Conservation (phyloP, 2,329 filamentous ascomycete species). For the Aureobasidium pullulans region DNA sequence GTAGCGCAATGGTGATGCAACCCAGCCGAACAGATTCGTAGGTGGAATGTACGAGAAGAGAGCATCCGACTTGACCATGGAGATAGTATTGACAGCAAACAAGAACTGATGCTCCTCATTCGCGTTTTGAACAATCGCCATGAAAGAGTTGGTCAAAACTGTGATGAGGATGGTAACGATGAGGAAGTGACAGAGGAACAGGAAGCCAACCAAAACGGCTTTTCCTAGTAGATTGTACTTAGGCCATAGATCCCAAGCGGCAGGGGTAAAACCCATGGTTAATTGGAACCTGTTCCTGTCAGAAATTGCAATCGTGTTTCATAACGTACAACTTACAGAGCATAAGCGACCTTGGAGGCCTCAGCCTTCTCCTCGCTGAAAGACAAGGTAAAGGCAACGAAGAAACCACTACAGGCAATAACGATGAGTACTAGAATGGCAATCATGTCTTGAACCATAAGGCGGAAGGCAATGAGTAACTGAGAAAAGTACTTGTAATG, state of each 20-base stretch:
- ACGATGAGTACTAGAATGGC: conserved; percentile 78
- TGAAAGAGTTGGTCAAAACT: conserved; percentile 93
- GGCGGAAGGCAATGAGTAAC: conserved; percentile 82
- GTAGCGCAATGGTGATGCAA: conserved; percentile 75
- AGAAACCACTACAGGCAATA: conserved; percentile 88
- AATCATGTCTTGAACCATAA: conserved; percentile 86
- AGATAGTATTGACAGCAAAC: conserved; percentile 94
- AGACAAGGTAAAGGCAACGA: conserved; percentile 85
- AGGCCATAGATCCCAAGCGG: conserved; percentile 86
- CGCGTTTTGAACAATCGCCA: conserved; percentile 87
- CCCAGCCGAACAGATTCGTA: conserved; percentile 84
- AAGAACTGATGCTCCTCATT: conserved; percentile 88
- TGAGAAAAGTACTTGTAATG: conserved; percentile 96
- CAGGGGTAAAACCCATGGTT: conserved; percentile 90
- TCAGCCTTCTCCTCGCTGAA: conserved; percentile 62
- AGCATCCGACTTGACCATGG: conserved; percentile 97
- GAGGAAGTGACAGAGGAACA: conserved; percentile 92
- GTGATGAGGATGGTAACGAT: conserved; percentile 92
- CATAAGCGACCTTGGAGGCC: conserved; percentile 71
- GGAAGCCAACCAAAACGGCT: conserved; percentile 67
- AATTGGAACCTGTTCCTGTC: conserved; percentile 60
- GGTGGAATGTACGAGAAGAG: conserved; percentile 91
- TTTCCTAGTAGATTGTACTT: conserved; percentile 74
- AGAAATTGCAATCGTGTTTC: background rate
- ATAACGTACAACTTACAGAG: conserved; percentile 41